phyloP scores from a whole-genome alignment of 2,329 filamentous ascomycete species.

The Talaromyces sp. region DNA sequence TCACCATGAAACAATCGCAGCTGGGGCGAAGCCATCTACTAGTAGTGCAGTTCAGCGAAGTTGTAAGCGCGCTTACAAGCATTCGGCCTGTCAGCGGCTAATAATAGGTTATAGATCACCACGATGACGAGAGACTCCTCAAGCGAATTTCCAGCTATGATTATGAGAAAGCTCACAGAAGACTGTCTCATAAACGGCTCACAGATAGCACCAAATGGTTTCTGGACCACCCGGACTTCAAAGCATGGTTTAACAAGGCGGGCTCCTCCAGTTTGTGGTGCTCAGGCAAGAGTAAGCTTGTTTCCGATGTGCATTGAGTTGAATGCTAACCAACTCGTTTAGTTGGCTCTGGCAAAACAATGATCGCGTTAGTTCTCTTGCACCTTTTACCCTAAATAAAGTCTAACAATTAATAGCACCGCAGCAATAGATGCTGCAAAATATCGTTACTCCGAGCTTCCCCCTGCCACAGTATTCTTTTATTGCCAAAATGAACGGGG shows the following conservation, averaged over 20 bases:
- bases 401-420: not conserved
- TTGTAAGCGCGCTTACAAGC: too few relatives aligned
- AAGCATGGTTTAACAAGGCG: constrained; percentile 15
- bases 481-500: not conserved
- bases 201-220: constrained; percentile 18
- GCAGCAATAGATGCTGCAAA: not conserved
- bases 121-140: constrained; percentile 8
- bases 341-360: constrained; percentile 9
- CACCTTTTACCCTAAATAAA: not conserved
- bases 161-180: constrained; percentile 16
- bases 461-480: constrained; percentile 4
- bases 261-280: constrained; percentile 15
- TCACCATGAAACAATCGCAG: too few relatives aligned
- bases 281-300: constrained; percentile 17
- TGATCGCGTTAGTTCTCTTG: not conserved
- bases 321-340: not conserved
- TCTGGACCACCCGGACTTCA: constrained; percentile 12
- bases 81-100: too few relatives aligned
- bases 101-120: not conserved
- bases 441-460: not conserved
- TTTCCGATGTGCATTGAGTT: not conserved
- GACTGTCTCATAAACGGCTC: constrained; percentile 16
- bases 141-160: constrained; percentile 16
- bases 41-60: too few relatives aligned
- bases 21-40: too few relatives aligned